Evolutionary conservation across 345 rosid species (phyloP), one percentile per base, ranked within the genome.

Genomic region (Euclidium syriacum): DNA sequence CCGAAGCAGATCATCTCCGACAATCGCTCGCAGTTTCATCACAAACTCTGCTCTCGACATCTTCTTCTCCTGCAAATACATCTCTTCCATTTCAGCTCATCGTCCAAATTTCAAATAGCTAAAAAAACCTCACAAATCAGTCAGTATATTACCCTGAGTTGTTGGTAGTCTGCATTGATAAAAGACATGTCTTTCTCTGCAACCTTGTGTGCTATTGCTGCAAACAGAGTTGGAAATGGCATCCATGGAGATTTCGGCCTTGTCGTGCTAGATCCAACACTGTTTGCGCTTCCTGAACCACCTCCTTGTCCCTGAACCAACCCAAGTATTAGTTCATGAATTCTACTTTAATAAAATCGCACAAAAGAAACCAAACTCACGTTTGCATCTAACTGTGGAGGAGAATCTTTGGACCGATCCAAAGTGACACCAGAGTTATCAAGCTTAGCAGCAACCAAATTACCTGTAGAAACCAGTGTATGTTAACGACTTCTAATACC

Each of bases 161-260:
- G 56, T 39, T 79, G 78, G 65, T 89, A 94, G 50, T 80, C 64
- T 35, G 64, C 53, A 51, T 50, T 17, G 53, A 94, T 70, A 12
- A 64, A 19, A 0, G 79, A 82, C 99, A 95, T 95, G 46, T 81
- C 81, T 10, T 62, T 47, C 6, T 52, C 67, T 32, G 89, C 71
- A 64, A 95, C 74, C 77, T 82, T 85, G 41, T 62, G 71, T 4
- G 95, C 71, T 41, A 95, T 86, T n/a, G 92, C 96, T 65, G 90
- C 83, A 81, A 95, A 90, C 73, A 95, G 60, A 77, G 68, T 70
- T 7, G 92, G 84, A 47, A 95, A 87, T 41, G 99, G 96, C 95
- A 95, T 85, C 90, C 92, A 95, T 19, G 99, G 99, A 23, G 96
- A 95, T 65, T 77, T 72, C 1, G 78, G 77, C 54, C 70, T 85